Base-by-base conservation (phyloP, 2,329 filamentous ascomycete genomes). In the Colletotrichum salicis region DNA sequence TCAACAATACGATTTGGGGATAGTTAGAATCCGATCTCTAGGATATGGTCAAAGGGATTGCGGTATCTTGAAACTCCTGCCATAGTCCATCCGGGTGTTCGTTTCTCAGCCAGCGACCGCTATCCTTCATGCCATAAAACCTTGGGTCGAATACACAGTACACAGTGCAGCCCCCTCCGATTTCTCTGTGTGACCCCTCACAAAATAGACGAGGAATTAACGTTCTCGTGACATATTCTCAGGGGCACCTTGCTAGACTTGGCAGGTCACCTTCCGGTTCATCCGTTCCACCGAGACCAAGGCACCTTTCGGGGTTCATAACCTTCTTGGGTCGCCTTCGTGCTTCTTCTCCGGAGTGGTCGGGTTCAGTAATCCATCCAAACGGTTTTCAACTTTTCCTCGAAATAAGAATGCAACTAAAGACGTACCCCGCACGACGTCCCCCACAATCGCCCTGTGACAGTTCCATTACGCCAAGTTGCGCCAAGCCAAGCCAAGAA, bases 351-450 rank as follows among this genome's bases (percentile, higher is more conserved):
- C 45, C 56, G 45, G 62, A 19, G 10, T 33, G 12, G 6, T 45
- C 67, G 67, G 67, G 54, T 12, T 57, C 55, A 55, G 45, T 29
- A 27, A 7, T 5, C 12, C 24, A 31, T 33, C 29, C 45, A 48
- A 27, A 33, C 31, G 29, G 27, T 31, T 19, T 33, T 41, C 60
- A 55, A 33, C 24, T 52, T 33, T 31, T 37, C n/a, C 13, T 27
- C 31, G 7, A 58, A 35, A 54, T n/a, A 31, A 56, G 55, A 48
- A 66, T 45, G 22, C n/a, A 8, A 27, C 37, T 54, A 51, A 19
- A 22, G 31, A 66, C 35, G 62, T 61, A 70, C 56, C 67, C 67
- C 62, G 62, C 67, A 66, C 56, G 22, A 10, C 19, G 27, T 69
- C 45, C 67, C 67, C 67, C 67, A 55, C 48, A 61, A 55, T 41